Evolutionary conservation across 1,284 basidiomycete species (phyloP), one percentile per base, ranked within the genome.

Genomic region (Ceratobasidium sp.): DNA sequence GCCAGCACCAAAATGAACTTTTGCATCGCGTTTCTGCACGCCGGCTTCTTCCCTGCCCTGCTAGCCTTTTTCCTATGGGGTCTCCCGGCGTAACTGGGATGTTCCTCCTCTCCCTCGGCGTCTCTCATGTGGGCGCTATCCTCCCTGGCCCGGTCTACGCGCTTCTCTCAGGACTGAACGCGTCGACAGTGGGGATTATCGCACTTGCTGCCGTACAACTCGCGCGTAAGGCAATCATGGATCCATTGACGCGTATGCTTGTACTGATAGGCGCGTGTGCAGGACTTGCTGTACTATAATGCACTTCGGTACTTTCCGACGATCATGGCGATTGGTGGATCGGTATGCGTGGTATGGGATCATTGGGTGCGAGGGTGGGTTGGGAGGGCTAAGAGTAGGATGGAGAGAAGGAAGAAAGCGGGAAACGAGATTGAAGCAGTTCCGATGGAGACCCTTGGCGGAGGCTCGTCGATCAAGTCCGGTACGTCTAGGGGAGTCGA

Each of bases 181-280:
- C 88, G 0, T 84, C 88, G 0, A 87, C 87, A 0, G 89, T 90
- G 1, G 89, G 89, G 0, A 80, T 90, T 27, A 88, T 90, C 72
- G 86, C 86, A 0, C 82, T 89, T 15, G 87, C 89, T 2, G 89
- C 87, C 0, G 84, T 86, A 11, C 87, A 89, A 78, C 84, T 90
- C 17, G 81, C 84, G 1, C 80, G 81, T 9, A 85, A 85, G 24
- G 84, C 86, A 17, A 85, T 87, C 22, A 88, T 87, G 0, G 88
- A 89, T 75, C 77, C 79, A 0, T 56, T 87, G 15, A 86, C 88
- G 3, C 79, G 87, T n/a, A 66, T 85, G 1, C 75, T 89, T n/a
- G 84, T 89, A 7, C 80, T 87, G 44, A 79, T 83, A 6, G 83
- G 83, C 1, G 88, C 84, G 0, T 84, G 84, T 51, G 85, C 85